phyloP scores from a whole-genome alignment of 495 filamentous ascomycete genomes.

The Parathielavia appendiculata region DNA sequence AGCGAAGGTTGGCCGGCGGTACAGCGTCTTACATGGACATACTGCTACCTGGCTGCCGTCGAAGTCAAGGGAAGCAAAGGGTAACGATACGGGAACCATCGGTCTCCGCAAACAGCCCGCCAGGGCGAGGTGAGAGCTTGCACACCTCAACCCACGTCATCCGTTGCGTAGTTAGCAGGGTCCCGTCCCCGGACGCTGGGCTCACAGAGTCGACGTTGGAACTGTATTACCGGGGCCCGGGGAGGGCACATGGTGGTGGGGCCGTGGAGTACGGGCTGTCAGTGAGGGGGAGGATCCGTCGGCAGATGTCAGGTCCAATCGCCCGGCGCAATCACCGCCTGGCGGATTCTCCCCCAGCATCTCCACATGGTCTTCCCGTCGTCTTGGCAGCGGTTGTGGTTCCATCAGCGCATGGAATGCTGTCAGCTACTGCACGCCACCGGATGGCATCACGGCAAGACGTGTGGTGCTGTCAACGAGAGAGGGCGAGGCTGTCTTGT shows the following conservation, averaged over 20 bases:
- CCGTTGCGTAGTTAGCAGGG: background rate
- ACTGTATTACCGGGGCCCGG: slow-evolving; percentile 18
- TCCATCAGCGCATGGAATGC: background rate
- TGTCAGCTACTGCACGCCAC: slow-evolving; percentile 1
- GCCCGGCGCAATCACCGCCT: slow-evolving; percentile 9
- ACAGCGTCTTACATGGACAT: no score
- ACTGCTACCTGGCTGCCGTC: no score
- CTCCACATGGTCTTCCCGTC: slow-evolving; percentile 8
- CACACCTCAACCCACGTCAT: slow-evolving; percentile 9
- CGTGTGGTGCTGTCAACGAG: background rate
- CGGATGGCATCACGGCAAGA: slow-evolving; percentile 1
- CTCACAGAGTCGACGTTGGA: background rate
- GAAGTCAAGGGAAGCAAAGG: background rate
- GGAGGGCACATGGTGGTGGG: slow-evolving; percentile 4
- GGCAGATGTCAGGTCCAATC: slow-evolving; percentile 37
- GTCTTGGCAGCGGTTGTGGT: slow-evolving; percentile 4
- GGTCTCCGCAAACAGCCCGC: background rate
- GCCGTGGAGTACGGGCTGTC: slow-evolving; percentile 7
- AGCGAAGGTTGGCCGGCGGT: no score
- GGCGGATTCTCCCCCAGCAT: slow-evolving; percentile 6
- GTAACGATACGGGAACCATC: background rate
- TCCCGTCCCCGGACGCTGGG: background rate
- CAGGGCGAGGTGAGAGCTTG: background rate
- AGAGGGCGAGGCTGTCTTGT: background rate
- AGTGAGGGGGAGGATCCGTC: slow-evolving; percentile 28